phyloP scores from a whole-genome alignment of 148 eudicot species.

The Arbutus unedo region DNA sequence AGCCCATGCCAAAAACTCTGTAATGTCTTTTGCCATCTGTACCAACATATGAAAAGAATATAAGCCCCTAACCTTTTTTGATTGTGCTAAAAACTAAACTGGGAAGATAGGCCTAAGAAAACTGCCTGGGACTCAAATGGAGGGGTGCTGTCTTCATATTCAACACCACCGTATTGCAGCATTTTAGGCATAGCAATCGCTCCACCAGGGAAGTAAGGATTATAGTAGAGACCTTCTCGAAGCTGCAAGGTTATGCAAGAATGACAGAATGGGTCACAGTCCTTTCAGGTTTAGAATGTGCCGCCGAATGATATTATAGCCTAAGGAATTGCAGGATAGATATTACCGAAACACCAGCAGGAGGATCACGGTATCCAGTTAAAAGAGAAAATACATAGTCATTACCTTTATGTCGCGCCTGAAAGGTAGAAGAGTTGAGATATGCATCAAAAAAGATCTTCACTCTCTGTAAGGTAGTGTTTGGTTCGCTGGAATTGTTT shows the following conservation, averaged over 20 bases:
- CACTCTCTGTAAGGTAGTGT: not conserved
- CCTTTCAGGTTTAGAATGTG: not conserved
- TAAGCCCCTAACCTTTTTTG: not conserved
- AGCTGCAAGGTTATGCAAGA: conserved; percentile 31
- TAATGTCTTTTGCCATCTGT: conserved; percentile 92
- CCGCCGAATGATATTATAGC: not conserved
- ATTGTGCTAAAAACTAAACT: conserved; percentile 37
- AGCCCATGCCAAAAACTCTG: conserved; percentile 74
- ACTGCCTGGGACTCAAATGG: conserved; percentile 37
- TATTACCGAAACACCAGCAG: conserved; percentile 72
- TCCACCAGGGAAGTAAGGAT: conserved; percentile 89
- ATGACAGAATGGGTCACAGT: conserved; percentile 3
- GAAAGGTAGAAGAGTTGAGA: conserved; percentile 20
- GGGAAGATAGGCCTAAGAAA: not conserved
- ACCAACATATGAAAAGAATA: conserved; percentile 11
- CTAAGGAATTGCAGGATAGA: not conserved
- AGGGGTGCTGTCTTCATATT: conserved; percentile 77
- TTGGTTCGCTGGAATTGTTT: not conserved
- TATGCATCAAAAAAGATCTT: not conserved
- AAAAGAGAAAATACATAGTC: conserved; percentile 76
- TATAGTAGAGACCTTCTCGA: conserved; percentile 76
- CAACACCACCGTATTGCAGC: conserved; percentile 79
- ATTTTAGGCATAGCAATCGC: conserved; percentile 89
- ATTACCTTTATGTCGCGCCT: conserved; percentile 94
- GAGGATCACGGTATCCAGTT: conserved; percentile 89